Percentiles rank a stretch among this genome's conserved stretches.
Evolutionary conservation across 2,329 filamentous ascomycete genomes (phyloP).

Genomic region (Fusarium pseudocircinatum): DNA sequence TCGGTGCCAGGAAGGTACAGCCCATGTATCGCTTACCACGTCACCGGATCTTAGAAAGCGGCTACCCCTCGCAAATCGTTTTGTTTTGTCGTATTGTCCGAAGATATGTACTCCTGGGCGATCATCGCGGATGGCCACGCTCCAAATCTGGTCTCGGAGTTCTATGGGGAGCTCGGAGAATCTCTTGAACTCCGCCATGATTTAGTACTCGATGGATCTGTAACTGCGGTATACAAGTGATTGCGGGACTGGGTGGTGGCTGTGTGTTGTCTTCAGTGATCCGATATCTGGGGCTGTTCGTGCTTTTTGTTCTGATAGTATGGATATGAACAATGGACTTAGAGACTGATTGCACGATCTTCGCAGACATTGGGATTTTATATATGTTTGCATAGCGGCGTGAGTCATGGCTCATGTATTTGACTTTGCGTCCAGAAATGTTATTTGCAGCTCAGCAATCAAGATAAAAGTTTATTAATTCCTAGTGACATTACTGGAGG

Average conservation of each 20-base stretch:
- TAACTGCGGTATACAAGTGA: not conserved
- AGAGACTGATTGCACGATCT: not conserved
- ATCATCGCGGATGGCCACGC: not conserved
- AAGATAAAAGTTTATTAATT: not conserved
- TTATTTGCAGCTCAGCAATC: not conserved
- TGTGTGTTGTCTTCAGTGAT: not conserved
- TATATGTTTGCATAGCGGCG: not conserved
- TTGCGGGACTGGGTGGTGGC: not conserved
- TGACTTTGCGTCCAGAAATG: not conserved
- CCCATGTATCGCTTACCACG: not conserved
- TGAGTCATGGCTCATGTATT: not conserved
- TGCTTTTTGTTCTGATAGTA: not conserved
- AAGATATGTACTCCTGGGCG: slow-evolving; percentile 9
- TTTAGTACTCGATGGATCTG: not conserved
- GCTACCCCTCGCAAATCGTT: too few species aligned
- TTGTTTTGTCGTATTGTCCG: rapidly evolving
- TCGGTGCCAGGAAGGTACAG: not conserved
- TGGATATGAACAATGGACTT: too few species aligned
- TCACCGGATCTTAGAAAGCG: too few species aligned
- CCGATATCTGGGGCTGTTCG: not conserved
- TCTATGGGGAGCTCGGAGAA: slow-evolving; percentile 1
- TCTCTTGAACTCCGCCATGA: not conserved
- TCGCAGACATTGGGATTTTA: not conserved
- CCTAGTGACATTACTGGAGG: rapidly evolving
- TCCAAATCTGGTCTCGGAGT: slow-evolving; percentile 8